Conservation (phyloP, 169 alveolate genomes). For the Theileria equi region DNA sequence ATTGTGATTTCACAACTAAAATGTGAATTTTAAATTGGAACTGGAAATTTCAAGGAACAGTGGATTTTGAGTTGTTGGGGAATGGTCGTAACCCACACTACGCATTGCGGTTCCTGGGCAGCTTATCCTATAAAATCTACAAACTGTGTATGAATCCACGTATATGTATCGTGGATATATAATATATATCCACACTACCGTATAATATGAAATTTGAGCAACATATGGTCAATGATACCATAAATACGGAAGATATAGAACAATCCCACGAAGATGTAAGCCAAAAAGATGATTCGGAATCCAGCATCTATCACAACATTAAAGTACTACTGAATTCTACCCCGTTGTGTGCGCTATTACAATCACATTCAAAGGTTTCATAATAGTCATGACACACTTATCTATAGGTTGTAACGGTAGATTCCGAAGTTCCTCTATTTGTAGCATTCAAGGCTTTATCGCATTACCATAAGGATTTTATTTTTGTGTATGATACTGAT, state of each 20-base stretch:
- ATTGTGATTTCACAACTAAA: too few relatives aligned
- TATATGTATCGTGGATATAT: too few relatives aligned
- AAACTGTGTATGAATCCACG: too few relatives aligned
- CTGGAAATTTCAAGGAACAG: too few relatives aligned
- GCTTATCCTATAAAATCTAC: too few relatives aligned
- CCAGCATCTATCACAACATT: slow-evolving; percentile 5
- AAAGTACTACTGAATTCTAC: slow-evolving; percentile 9
- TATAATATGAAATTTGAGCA: slow-evolving; percentile 4
- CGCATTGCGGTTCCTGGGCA: too few relatives aligned
- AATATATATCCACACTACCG: too few relatives aligned
- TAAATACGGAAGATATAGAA: neutral
- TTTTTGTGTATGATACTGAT: slow-evolving; percentile 36
- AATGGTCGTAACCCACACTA: too few relatives aligned
- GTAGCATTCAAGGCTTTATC: slow-evolving; percentile 34
- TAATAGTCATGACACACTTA: neutral
- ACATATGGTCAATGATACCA: neutral
- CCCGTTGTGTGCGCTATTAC: slow-evolving; percentile 37
- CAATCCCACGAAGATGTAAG: neutral
- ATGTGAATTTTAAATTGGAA: too few relatives aligned
- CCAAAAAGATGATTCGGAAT: neutral
- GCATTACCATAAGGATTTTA: slow-evolving; percentile 48
- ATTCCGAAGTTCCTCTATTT: slow-evolving; percentile 31
- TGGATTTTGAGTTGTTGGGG: too few relatives aligned
- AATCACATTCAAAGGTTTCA: slow-evolving; percentile 44
- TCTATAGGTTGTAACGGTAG: slow-evolving; percentile 21